Conservation (phyloP, 2,329 filamentous ascomycete species). For the Ophiostoma populinum region DNA sequence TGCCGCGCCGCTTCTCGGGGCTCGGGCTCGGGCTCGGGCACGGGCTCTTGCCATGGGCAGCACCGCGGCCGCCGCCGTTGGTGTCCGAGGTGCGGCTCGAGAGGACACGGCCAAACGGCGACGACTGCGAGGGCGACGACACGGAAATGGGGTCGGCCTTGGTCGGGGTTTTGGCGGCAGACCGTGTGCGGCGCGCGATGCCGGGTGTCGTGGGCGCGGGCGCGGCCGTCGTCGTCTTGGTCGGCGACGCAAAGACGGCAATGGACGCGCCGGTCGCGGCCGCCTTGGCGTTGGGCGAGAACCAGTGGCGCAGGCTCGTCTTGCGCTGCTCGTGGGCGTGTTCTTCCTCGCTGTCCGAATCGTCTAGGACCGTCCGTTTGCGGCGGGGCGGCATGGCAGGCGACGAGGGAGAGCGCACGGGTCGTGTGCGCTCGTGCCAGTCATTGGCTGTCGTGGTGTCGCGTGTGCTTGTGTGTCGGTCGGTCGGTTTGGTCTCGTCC, state of each 20-base stretch:
- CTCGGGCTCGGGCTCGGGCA: constrained; percentile 32
- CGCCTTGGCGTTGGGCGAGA: constrained; percentile 29
- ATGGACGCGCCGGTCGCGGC: constrained; percentile 16
- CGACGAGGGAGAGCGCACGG: neutral
- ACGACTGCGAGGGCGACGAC: constrained; percentile 2
- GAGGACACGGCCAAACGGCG: constrained; percentile 6
- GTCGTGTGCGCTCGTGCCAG: no score
- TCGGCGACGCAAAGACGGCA: constrained; percentile 14
- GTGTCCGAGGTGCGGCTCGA: constrained; percentile 6
- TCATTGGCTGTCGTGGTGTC: no score
- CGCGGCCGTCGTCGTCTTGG: neutral
- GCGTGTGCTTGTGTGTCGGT: no score
- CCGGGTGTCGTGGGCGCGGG: constrained; percentile 20
- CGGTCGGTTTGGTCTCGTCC: no score
- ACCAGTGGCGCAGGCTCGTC: constrained; percentile 35
- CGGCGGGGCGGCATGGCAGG: constrained; percentile 38
- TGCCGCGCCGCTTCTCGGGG: constrained; percentile 22
- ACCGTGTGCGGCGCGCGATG: constrained; percentile 23
- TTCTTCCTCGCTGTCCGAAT: constrained; percentile 33
- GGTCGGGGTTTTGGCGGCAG: constrained; percentile 6
- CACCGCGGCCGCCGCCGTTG: constrained; percentile 8
- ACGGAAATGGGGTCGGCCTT: constrained; percentile 11
- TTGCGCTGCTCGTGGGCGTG: constrained; percentile 17
- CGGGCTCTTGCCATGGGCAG: constrained; percentile 17
- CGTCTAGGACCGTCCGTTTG: constrained; percentile 36